Evolutionary conservation across 805 yeast species (phyloP), one percentile per base, ranked within the genome.

Genomic region (Lipomyces yamadae): DNA sequence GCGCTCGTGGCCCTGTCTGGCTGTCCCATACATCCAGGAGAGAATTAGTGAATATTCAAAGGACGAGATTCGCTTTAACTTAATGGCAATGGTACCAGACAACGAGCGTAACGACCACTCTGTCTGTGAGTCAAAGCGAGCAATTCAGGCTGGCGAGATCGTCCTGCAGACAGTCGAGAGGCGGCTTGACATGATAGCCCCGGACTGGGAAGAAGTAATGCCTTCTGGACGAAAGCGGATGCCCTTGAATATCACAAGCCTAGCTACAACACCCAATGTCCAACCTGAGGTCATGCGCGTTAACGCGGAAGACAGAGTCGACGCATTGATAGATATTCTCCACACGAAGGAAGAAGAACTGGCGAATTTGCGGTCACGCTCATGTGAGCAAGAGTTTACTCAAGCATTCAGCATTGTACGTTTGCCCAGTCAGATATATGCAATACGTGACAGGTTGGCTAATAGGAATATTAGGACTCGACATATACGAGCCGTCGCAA

Each of bases 1-100:
- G 7, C 10, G 13, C 37, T 11, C n/a, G 33, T 68, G 69, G 71
- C 42, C 35, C 8, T 33, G 33, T 29, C 52, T 34, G 8, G 71
- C 69, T 18, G 55, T 55, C 29, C 18, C 24, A 4, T 55, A 52
- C 2, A 66, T 68, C 7, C 65, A 56, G 18, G 29, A 50, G 32
- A 60, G 67, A 13, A 62, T 68, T 3, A 56, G 42, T 4, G 11
- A 32, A 10, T 68, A 68, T 50, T 30, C 67, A 6, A 33, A 13
- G 29, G 65, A 56, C 30, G 71, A 68, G 55, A 66, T 68, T 24
- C 33, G 69, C 37, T 66, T 68, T 58, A 68, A 57, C 50, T 32
- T 68, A 54, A 58, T 68, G 70, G 69, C 67, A 32, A 61, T 68
- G 13, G 65, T 62, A 30, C 34, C 34, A 37, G 67, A 64, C 37